Conservation (phyloP, 106 monocot species). For the Acorus gramineus region DNA sequence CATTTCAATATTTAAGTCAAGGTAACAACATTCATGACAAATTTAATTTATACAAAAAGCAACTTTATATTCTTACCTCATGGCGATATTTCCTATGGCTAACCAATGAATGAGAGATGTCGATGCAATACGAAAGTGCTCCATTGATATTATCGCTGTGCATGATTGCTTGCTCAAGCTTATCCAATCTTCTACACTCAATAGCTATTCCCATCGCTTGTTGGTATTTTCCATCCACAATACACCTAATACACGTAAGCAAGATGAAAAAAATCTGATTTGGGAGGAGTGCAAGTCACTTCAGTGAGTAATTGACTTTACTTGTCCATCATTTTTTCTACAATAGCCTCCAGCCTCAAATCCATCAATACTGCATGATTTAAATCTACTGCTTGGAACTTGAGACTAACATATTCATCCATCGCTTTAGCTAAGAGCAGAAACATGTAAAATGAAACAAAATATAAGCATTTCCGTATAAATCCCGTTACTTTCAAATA, state of each 20-base stretch:
- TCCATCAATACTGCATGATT: constrained; percentile 39
- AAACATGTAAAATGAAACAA: neutral
- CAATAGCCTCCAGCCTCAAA: constrained; percentile 88
- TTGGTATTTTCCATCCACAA: constrained; percentile 86
- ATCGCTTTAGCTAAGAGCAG: constrained; percentile 68
- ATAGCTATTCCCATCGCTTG: constrained; percentile 99
- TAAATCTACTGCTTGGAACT: constrained; percentile 39
- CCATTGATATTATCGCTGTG: constrained; percentile 67
- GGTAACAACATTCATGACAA: too few species aligned
- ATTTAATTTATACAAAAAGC: too few species aligned
- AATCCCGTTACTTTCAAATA: too few species aligned
- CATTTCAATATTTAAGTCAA: too few species aligned
- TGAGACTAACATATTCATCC: constrained; percentile 89
- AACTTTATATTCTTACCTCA: constrained; percentile 39
- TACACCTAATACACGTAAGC: constrained; percentile 47
- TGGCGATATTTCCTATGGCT: constrained; percentile 86
- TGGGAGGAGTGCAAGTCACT: too few species aligned
- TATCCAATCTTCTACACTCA: constrained; percentile 94
- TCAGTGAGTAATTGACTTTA: constrained; percentile 7
- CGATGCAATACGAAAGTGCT: constrained; percentile 93
- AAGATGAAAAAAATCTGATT: neutral
- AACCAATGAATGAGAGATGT: constrained; percentile 88
- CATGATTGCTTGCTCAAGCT: constrained; percentile 81
- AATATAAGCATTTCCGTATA: too few species aligned
- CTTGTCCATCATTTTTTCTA: constrained; percentile 98